Evolutionary conservation across 1,284 basidiomycete species (phyloP).

Genomic region (Psilocybe mexicana): DNA sequence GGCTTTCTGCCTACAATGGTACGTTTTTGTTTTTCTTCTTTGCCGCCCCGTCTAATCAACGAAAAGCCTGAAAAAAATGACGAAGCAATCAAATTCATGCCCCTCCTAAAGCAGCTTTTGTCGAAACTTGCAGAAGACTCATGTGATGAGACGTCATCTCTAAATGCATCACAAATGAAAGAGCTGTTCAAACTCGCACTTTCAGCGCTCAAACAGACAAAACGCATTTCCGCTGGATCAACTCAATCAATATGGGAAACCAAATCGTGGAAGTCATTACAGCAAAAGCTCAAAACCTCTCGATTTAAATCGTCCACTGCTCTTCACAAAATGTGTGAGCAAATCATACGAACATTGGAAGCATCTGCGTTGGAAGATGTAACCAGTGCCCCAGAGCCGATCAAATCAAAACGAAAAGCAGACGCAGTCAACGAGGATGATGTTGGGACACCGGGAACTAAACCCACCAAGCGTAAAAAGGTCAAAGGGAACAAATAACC

Average conservation of each 20-base stretch:
- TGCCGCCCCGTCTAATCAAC: background rate
- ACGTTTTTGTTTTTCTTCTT: slow-evolving; percentile 26
- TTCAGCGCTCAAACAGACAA: slow-evolving; percentile 65
- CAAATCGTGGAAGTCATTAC: slow-evolving; percentile 37
- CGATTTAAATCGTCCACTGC: slow-evolving; percentile 42
- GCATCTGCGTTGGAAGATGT: slow-evolving; percentile 14
- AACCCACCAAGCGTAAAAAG: slow-evolving; percentile 59
- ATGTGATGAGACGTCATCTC: slow-evolving; percentile 45
- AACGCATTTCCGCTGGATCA: slow-evolving; percentile 36
- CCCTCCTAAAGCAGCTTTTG: slow-evolving; percentile 51
- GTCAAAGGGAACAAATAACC: slow-evolving; percentile 39
- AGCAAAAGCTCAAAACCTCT: slow-evolving; percentile 34
- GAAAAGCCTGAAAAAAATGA: slow-evolving; percentile 27
- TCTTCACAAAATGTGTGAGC: slow-evolving; percentile 44
- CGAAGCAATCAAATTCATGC: slow-evolving; percentile 54
- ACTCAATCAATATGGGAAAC: slow-evolving; percentile 36
- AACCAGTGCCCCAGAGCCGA: slow-evolving; percentile 17
- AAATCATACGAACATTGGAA: slow-evolving; percentile 30
- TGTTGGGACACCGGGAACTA: slow-evolving; percentile 20
- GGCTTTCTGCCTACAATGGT: slow-evolving; percentile 59
- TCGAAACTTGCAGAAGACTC: slow-evolving; percentile 53
- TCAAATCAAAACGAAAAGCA: slow-evolving; percentile 45
- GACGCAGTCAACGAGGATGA: slow-evolving; percentile 32
- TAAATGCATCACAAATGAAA: slow-evolving; percentile 75
- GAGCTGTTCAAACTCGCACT: slow-evolving; percentile 78